Base-by-base conservation (phyloP, 345 rosid species). In the Geranium rotundifolium region DNA sequence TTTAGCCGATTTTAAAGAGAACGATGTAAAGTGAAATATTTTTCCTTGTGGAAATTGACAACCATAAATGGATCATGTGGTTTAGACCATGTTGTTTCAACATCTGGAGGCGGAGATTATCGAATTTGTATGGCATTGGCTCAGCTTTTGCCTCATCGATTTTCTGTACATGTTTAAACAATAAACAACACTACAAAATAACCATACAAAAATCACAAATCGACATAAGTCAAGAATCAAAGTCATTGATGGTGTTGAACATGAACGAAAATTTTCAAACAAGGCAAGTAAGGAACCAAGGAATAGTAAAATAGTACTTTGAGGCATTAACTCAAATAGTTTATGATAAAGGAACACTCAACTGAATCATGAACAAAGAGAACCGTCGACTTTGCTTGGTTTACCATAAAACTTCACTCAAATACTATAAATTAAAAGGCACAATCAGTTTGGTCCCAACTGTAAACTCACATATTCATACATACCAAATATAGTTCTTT, bases 171-270 rank as follows among this genome's bases (percentile, higher is more conserved):
- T 85, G 77, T 69, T 72, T 6, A 27, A 19, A 19, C 64, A 66
- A 37, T 58, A 55, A 64, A 65, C 55, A 64, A 27, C 49, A 69
- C 64, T 29, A 27, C 15, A 9, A 39, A 30, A 37, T 10, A 31
- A 15, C 5, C 52, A 54, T 37, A 62, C 58, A 50, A 66, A 31
- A 49, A 37, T 79, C 65, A 17, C 59, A 20, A 88, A 71, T 65
- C 85, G 84, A 52, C 65, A 85, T 34, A 73, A 61, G 41, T 84
- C 86, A 39, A 82, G 64, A 69, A 85, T 81, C 68, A 82, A 55
- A 61, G 81, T 74, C 79, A 76, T 67, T 20, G 88, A 79, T 29
- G 73, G 84, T 83, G 86, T 72, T 60, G 63, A 19, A 19, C 63
- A 68, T 17, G 55, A 61, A 29, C 10, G 30, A 59, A 57, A 31